phyloP scores from a whole-genome alignment of 805 yeast genomes.

The Candida bentonensis region DNA sequence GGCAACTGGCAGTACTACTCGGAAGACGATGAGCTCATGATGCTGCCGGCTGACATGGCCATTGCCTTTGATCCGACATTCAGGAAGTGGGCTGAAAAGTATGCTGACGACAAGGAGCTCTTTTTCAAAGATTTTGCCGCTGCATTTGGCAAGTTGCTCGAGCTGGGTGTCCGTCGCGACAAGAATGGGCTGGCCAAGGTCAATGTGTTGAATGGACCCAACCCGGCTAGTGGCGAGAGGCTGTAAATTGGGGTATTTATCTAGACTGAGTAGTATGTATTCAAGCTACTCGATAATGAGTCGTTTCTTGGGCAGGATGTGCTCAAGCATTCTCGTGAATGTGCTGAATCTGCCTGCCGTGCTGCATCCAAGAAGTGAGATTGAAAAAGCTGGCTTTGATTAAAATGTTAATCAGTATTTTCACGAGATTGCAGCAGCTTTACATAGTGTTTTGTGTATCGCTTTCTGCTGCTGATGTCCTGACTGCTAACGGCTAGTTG shows the following conservation, averaged over 20 bases:
- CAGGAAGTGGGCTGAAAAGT: slow-evolving; percentile 45
- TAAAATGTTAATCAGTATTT: no score
- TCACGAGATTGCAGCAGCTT: no score
- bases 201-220: slow-evolving; percentile 15
- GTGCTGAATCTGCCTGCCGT: no score
- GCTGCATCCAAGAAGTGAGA: no score
- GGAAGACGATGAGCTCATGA: slow-evolving; percentile 59
- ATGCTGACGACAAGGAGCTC: slow-evolving; percentile 48
- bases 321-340: no score
- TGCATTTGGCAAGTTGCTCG: slow-evolving; percentile 59
- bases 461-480: no score
- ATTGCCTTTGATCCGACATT: slow-evolving; percentile 48
- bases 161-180: slow-evolving; percentile 61
- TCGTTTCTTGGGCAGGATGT: no score
- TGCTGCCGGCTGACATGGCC: slow-evolving; percentile 74
- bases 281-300: no score
- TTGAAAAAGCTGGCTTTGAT: no score
- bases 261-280: no score
- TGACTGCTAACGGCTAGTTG: no score
- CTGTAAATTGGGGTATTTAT: slow-evolving; percentile 4
- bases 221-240: slow-evolving; percentile 4
- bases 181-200: slow-evolving; percentile 23
- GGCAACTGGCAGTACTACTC: slow-evolving; percentile 27
- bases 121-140: slow-evolving; percentile 52
- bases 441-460: no score